These are phyloP conservation scores for Hymenoscyphus occultus DNA, from an alignment of 2,329 filamentous ascomycete genomes.

Conservation along the genomic window DNA sequence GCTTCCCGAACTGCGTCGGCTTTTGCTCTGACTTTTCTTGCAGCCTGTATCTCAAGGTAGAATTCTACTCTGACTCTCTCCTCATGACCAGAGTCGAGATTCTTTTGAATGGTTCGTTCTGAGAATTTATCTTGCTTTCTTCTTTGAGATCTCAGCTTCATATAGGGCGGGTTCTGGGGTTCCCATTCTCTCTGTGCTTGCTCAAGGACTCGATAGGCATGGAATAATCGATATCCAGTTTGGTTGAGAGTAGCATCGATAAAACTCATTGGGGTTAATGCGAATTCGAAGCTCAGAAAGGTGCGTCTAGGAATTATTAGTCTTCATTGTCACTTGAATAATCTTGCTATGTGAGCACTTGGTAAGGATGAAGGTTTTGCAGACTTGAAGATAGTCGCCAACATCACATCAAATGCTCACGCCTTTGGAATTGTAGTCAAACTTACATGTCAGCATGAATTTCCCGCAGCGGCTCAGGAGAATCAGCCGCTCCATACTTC, in stretches of 20 bases:
- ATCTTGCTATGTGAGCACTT: neutral
- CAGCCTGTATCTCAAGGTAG: slow-evolving; percentile 41
- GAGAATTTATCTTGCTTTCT: slow-evolving; percentile 23
- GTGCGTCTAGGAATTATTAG: slow-evolving; percentile 19
- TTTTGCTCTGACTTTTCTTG: slow-evolving; percentile 34
- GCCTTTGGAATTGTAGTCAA: neutral
- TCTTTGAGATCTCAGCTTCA: slow-evolving; percentile 32
- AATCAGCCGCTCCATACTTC: slow-evolving; percentile 35
- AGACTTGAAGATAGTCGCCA: neutral
- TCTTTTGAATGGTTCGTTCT: slow-evolving; percentile 13
- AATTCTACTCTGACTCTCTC: slow-evolving; percentile 18
- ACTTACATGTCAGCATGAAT: slow-evolving; percentile 26
- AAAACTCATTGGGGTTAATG: slow-evolving; percentile 37
- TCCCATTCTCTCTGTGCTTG: slow-evolving; percentile 39
- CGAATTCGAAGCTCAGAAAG: slow-evolving; percentile 37
- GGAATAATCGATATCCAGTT: slow-evolving; percentile 35
- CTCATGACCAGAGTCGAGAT: slow-evolving; percentile 10
- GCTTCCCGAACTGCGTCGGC: slow-evolving; percentile 39
- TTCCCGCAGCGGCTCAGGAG: slow-evolving; percentile 23
- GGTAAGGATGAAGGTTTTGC: neutral
- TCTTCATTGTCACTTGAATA: neutral
- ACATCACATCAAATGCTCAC: neutral
- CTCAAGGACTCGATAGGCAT: slow-evolving; percentile 34
- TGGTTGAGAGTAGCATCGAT: slow-evolving; percentile 38
- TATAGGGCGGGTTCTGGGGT: slow-evolving; percentile 25